These are phyloP conservation scores for Ramichloridium luteum DNA, from an alignment of 2,329 filamentous ascomycete genomes.

Conservation along the genomic window DNA sequence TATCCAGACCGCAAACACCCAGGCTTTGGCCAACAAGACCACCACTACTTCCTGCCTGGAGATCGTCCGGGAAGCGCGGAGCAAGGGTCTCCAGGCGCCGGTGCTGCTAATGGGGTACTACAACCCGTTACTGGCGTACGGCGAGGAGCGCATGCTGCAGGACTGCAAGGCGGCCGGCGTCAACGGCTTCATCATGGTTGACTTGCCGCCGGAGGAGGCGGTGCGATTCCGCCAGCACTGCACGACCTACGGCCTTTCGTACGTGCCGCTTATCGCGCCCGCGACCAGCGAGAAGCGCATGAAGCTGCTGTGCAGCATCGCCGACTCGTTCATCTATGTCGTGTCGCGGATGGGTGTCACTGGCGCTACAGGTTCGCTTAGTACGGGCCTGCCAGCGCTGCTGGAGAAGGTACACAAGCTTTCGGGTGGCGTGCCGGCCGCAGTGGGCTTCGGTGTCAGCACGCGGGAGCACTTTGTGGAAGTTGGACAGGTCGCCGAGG, in stretches of 20 bases:
- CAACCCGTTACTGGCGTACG: constrained; percentile 88
- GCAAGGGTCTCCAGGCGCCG: constrained; percentile 64
- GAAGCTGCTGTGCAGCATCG: constrained; percentile 90
- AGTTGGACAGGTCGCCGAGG: constrained; percentile 73
- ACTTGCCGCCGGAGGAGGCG: constrained; percentile 90
- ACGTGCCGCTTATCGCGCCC: constrained; percentile 92
- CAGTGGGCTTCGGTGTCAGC: constrained; percentile 91
- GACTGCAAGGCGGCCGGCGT: constrained; percentile 76
- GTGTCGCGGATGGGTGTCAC: constrained; percentile 96
- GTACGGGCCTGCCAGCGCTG: constrained; percentile 67
- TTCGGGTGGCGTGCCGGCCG: constrained; percentile 79
- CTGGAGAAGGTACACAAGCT: constrained; percentile 80
- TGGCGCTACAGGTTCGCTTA: constrained; percentile 73
- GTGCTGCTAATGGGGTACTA: constrained; percentile 98
- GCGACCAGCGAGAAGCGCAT: constrained; percentile 86
- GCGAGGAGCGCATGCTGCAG: constrained; percentile 75
- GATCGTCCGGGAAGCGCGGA: constrained; percentile 71
- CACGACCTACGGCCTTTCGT: constrained; percentile 71
- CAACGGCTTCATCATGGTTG: constrained; percentile 95
- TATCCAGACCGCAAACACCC: constrained; percentile 87
- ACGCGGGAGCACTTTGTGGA: constrained; percentile 87
- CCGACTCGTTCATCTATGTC: constrained; percentile 98
- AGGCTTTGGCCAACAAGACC: constrained; percentile 78
- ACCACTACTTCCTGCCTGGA: constrained; percentile 66
- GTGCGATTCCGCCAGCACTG: constrained; percentile 81